Evolutionary conservation across 345 rosid genomes (phyloP).

Genomic region (Ailanthus altissimus): DNA sequence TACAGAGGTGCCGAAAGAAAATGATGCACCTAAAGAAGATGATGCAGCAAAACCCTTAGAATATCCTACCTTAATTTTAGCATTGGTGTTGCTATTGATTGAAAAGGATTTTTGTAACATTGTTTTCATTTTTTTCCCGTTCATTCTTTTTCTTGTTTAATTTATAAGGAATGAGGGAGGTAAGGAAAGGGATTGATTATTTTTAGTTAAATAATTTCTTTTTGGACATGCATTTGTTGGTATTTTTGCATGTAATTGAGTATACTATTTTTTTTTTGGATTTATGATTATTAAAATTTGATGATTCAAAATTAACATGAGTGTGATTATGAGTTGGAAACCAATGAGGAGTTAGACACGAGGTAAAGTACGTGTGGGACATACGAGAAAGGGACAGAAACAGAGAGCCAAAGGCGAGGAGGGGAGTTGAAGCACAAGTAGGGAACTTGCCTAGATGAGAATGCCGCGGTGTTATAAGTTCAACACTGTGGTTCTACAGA

Average conservation of each 20-base stretch:
- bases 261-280: constrained; percentile 8
- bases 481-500: no score
- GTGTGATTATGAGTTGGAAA: no score
- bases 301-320: no score
- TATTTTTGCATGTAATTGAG: constrained; percentile 22
- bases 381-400: no score
- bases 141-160: constrained; percentile 7
- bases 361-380: no score
- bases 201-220: neutral
- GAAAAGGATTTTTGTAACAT: constrained; percentile 16
- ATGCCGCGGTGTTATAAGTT: no score
- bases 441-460: no score
- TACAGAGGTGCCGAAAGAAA: constrained; percentile 18
- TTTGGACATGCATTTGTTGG: constrained; percentile 5
- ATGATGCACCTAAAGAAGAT: no score
- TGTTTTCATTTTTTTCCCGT: neutral
- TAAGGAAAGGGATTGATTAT: neutral
- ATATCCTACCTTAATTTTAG: constrained; percentile 24
- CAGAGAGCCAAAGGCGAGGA: no score
- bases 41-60: constrained; percentile 25
- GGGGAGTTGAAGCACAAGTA: no score
- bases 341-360: no score
- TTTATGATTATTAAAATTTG: constrained; percentile 11
- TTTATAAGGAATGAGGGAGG: constrained; percentile 11
- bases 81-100: neutral